Evolutionary conservation across 345 rosid genomes (phyloP).

Genomic region (Murraya paniculata): DNA sequence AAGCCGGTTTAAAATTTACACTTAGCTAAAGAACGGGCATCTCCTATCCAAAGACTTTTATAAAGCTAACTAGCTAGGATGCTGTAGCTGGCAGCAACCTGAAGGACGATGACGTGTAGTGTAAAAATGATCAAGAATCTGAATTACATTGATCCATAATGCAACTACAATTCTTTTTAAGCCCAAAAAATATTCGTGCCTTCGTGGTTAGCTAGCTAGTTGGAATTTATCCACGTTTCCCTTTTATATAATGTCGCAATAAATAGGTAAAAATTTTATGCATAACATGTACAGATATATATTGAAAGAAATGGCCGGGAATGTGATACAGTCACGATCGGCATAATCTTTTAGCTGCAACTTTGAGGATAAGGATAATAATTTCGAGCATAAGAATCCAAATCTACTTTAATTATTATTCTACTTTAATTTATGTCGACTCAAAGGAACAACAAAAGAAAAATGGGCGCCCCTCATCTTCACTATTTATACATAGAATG

Average conservation of each 20-base stretch:
- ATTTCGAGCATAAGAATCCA: slow-evolving; percentile 25
- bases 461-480: background rate
- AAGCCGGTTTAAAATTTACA: background rate
- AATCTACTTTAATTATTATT: background rate
- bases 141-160: no score
- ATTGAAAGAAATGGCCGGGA: background rate
- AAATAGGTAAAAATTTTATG: background rate
- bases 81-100: background rate
- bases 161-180: background rate
- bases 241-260: no score
- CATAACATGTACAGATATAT: background rate
- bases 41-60: background rate
- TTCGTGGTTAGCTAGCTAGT: background rate
- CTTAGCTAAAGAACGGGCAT: background rate
- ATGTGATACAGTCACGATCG: background rate
- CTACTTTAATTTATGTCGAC: slow-evolving; percentile 14
- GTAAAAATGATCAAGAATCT: background rate
- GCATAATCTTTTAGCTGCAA: background rate
- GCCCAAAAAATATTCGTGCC: background rate
- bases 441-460: background rate
- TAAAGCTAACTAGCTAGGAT: no score
- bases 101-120: background rate
- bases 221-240: no score
- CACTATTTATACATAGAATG: slow-evolving; percentile 2
- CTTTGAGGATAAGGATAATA: background rate